Evolutionary conservation across 1,139 yeast species (phyloP), one percentile per base, ranked within the genome.

Genomic region (Candida sanyaensis): DNA sequence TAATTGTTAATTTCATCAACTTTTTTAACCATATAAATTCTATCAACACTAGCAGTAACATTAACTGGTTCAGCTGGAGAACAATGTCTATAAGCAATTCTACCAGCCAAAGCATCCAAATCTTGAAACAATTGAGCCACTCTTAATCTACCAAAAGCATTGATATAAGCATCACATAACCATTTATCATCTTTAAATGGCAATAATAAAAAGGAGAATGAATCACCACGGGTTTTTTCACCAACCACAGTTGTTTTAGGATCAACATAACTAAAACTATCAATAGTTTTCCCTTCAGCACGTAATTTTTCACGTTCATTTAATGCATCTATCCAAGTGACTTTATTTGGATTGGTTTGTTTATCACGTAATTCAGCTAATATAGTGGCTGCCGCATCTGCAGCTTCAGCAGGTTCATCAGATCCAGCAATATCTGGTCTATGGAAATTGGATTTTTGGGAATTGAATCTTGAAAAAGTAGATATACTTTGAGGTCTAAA

Each of bases 121-220:
- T 90, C 97, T 68, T 90, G 96, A 69, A 92, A 90, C 57, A 92
- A 75, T 64, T 90, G 96, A 29, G 97, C 98, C 56, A 88, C 90
- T 60, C 97, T 76, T 61, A 92, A 77, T 54, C 96, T 78, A 23
- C 97, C 97, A 50, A 84, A 86, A 2, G 96, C 91, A 65, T 88
- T 89, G 59, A 89, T 86, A 62, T 91, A 91, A 41, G 93, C 83
- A 63, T 91, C 97, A 57, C 96, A 81, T 36, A 89, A 73, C 84
- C 88, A 85, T 43, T 80, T 73, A 63, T 91, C 96, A 51, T 87
- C 88, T 61, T 88, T 88, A 71, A 91, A 91, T 0, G 97, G 96
- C 46, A 91, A 73, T 2, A 80, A 71, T 48, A 89, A 76, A 59
- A 78, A 88, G 13, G 89, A 77, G 60, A 90, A 90, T 9, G 96